These are phyloP conservation scores for Geranomyces michiganensis DNA, from an alignment of 192 early-diverging fungal genomes.

Conservation along the genomic window DNA sequence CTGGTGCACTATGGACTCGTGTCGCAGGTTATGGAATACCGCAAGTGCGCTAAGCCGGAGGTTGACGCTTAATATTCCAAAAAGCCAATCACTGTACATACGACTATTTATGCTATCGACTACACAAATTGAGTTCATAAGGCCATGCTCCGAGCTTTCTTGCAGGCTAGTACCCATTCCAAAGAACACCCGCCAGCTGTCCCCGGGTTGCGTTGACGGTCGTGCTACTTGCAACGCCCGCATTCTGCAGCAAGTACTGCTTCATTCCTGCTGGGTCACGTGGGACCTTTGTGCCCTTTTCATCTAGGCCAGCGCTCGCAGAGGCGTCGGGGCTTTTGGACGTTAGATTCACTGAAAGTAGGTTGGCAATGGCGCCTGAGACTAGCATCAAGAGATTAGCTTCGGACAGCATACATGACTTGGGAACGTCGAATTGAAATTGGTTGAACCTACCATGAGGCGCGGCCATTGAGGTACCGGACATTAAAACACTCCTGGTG, in stretches of 20 bases:
- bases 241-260: not conserved
- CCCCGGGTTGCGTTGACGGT: not conserved
- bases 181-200: too few relatives aligned
- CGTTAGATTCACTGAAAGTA: not conserved
- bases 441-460: conserved; percentile 2
- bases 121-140: too few relatives aligned
- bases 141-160: too few relatives aligned
- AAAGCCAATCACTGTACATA: too few relatives aligned
- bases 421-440: not conserved
- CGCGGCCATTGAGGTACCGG: conserved; percentile 22
- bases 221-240: not conserved
- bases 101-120: too few relatives aligned
- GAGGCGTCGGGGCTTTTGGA: not conserved
- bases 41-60: conserved; percentile 93
- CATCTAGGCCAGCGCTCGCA: not conserved
- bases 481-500: not conserved
- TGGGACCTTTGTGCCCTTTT: not conserved
- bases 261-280: conserved; percentile 17
- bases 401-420: not conserved
- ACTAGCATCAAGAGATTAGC: not conserved
- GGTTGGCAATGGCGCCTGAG: conserved; percentile 7
- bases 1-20: not conserved
- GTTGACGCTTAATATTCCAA: not conserved
- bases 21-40: conserved; percentile 66
- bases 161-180: too few relatives aligned